A percentile compares a stretch with the other conserved stretches of the same genome.
These are phyloP conservation scores for Zasmidium citrigriseum DNA, from an alignment of 2,329 filamentous ascomycete genomes.

Conservation along the genomic window DNA sequence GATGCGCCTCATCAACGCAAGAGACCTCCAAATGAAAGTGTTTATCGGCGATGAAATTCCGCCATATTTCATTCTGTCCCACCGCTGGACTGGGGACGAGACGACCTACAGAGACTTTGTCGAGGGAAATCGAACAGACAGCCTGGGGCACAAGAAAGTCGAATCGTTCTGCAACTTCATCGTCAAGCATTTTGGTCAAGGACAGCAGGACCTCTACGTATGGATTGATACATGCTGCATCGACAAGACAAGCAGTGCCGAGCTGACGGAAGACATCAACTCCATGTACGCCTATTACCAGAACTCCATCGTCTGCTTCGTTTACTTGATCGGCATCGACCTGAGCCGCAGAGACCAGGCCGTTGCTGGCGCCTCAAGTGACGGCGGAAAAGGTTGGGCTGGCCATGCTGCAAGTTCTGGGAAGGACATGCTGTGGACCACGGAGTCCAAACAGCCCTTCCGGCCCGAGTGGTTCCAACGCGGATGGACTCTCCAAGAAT, in stretches of 20 bases:
- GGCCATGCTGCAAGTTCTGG: conserved; percentile 18
- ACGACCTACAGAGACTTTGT: conserved; percentile 16
- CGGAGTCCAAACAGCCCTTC: not conserved
- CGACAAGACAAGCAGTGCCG: conserved; percentile 20
- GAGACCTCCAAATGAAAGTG: conserved; percentile 15
- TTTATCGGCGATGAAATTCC: conserved; percentile 13
- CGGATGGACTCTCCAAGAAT: not conserved
- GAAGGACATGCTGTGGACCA: too few relatives aligned
- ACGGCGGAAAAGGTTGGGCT: conserved; percentile 11
- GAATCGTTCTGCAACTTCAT: conserved; percentile 3
- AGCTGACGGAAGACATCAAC: conserved; percentile 4
- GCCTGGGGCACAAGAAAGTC: conserved; percentile 9
- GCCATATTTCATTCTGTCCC: conserved; percentile 24
- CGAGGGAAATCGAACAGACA: conserved; percentile 2
- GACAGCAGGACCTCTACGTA: conserved; percentile 5
- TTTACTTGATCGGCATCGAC: conserved; percentile 13
- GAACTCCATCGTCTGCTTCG: conserved; percentile 3
- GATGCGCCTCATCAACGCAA: conserved; percentile 24
- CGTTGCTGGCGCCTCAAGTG: not conserved
- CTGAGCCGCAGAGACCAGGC: too few relatives aligned
- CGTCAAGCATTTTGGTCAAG: not conserved
- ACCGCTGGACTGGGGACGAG: conserved; percentile 23
- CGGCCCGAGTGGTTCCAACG: not conserved
- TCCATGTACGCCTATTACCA: not conserved
- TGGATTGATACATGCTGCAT: conserved; percentile 27